Evolutionary conservation across 2,329 filamentous ascomycete genomes (phyloP).

Genomic region (Cryphonectria nitschkei): DNA sequence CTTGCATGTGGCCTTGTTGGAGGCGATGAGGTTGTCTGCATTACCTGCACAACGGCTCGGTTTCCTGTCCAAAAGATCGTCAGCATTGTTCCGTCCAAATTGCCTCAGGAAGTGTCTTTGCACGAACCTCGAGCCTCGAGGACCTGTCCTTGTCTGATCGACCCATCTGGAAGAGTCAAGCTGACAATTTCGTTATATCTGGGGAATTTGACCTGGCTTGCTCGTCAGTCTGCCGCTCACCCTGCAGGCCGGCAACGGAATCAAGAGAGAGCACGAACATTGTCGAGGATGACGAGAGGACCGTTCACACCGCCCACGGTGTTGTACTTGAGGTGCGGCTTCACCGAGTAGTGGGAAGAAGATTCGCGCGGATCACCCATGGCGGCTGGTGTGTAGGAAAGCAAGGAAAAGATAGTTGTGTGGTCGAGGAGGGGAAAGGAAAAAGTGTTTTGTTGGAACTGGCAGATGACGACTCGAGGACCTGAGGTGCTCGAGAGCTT

Average conservation of each 20-base stretch:
- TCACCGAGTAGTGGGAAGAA: constrained; percentile 63
- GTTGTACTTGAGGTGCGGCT: constrained; percentile 83
- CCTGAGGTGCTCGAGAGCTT: constrained; percentile 26
- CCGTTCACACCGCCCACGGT: constrained; percentile 98
- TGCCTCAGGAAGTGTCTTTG: constrained; percentile 19
- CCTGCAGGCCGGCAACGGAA: constrained; percentile 28
- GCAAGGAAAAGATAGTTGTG: neutral
- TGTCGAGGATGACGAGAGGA: constrained; percentile 94
- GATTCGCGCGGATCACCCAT: constrained; percentile 61
- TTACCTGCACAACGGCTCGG: constrained; percentile 94
- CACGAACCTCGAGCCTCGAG: constrained; percentile 89
- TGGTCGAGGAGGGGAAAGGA: constrained; percentile 8
- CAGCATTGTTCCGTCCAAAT: constrained; percentile 18
- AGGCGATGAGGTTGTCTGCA: constrained; percentile 25
- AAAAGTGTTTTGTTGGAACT: neutral
- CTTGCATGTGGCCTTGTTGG: neutral
- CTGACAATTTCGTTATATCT: constrained; percentile 98
- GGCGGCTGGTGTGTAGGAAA: constrained; percentile 33
- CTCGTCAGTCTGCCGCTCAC: constrained; percentile 32
- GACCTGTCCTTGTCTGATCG: constrained; percentile 91
- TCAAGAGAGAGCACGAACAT: constrained; percentile 61
- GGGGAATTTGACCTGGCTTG: constrained; percentile 87
- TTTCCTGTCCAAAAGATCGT: constrained; percentile 62
- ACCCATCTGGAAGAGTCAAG: constrained; percentile 92
- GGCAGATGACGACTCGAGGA: constrained; percentile 25